These are phyloP conservation scores for Pythium brassicae DNA, from an alignment of 352 stramenopile species.

Conservation along the genomic window DNA sequence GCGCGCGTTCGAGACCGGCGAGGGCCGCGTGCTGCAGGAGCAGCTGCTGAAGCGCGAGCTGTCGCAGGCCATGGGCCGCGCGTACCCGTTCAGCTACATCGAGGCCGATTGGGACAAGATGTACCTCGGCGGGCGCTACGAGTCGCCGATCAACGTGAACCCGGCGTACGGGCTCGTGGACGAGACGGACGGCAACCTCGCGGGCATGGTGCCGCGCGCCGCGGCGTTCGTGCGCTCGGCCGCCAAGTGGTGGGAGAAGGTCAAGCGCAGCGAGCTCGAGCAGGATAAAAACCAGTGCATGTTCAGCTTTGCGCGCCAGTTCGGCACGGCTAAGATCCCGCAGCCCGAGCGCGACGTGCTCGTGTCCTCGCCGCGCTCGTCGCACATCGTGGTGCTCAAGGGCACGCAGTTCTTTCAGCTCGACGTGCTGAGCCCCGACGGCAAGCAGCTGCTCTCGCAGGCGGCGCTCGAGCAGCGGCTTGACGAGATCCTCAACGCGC, in stretches of 20 bases:
- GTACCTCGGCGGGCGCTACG: conserved; percentile 88
- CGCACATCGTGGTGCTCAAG: conserved; percentile 88
- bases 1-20: conserved; percentile 42
- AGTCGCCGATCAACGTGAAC: conserved; percentile 90
- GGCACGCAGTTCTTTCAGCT: conserved; percentile 84
- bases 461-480: conserved; percentile 58
- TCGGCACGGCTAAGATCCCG: conserved; percentile 82
- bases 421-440: conserved; percentile 71
- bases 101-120: conserved; percentile 90
- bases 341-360: conserved; percentile 70
- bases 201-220: conserved; percentile 64
- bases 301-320: conserved; percentile 84
- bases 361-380: conserved; percentile 63
- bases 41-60: conserved; percentile 67
- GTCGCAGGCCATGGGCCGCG: conserved; percentile 65
- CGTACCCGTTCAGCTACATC: conserved; percentile 93
- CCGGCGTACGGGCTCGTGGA: conserved; percentile 83
- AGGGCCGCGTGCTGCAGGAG: conserved; percentile 61
- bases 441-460: conserved; percentile 81
- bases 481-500: conserved; percentile 59
- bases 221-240: conserved; percentile 78
- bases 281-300: conserved; percentile 90
- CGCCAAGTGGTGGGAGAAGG: conserved; percentile 87
- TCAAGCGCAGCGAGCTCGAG: conserved; percentile 84
- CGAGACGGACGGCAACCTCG: conserved; percentile 70